A percentile compares a stretch with the other conserved stretches of the same genome.
These are phyloP conservation scores for Malania oleifera DNA, from an alignment of 164 flowering plant species.

Conservation along the genomic window DNA sequence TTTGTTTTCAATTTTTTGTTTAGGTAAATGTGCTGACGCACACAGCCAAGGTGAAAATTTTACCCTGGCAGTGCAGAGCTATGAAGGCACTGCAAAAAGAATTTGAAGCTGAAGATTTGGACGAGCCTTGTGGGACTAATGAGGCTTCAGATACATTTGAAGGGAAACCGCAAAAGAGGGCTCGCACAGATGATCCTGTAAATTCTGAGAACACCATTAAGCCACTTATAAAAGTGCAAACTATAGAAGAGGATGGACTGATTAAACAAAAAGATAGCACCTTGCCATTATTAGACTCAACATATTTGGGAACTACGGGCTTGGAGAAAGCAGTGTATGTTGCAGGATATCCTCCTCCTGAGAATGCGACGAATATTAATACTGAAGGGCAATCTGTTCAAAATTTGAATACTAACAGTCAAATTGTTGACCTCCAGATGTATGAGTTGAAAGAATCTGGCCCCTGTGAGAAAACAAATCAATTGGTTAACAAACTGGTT, in stretches of 20 bases:
- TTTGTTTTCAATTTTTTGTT: background rate
- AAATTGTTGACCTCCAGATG: background rate
- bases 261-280: background rate
- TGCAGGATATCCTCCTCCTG: too few species aligned
- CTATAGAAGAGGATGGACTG: conserved; percentile 2
- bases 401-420: too few species aligned
- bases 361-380: too few species aligned
- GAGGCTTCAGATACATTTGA: conserved; percentile 1
- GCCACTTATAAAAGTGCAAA: conserved; percentile 1
- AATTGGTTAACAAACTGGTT: background rate
- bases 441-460: background rate
- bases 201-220: conserved; percentile 10
- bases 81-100: conserved; percentile 27
- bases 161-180: conserved; percentile 4
- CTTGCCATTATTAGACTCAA: background rate
- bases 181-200: conserved; percentile 5
- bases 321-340: background rate
- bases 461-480: background rate
- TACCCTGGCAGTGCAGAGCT: conserved; percentile 27
- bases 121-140: conserved; percentile 13
- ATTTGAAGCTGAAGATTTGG: conserved; percentile 30
- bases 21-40: conserved; percentile 78
- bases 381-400: too few species aligned
- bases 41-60: conserved; percentile 41
- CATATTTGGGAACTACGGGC: background rate